These are phyloP conservation scores for Lonicera japonica DNA, from an alignment of 129 eudicot genomes.

Conservation along the genomic window DNA sequence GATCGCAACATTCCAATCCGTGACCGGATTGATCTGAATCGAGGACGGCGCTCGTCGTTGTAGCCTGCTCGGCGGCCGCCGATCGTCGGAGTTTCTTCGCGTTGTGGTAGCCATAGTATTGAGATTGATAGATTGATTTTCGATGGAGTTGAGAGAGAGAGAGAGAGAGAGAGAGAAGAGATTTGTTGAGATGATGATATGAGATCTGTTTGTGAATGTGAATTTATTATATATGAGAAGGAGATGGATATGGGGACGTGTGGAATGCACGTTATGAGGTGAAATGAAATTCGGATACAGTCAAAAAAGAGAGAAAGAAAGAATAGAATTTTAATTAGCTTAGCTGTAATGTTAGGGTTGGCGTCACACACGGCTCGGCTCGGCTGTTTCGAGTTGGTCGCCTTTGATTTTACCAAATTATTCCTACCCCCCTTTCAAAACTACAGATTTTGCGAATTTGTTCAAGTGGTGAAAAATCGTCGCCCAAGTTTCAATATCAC, in stretches of 20 bases:
- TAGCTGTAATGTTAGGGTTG: not conserved
- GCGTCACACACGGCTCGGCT: constrained; percentile 18
- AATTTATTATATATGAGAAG: constrained; percentile 21
- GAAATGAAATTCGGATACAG: not conserved
- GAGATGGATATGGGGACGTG: constrained; percentile 17
- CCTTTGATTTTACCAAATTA: not conserved
- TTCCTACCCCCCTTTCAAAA: no score
- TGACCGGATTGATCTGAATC: constrained; percentile 46
- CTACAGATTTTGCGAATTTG: no score
- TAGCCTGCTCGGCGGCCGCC: constrained; percentile 46
- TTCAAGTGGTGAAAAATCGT: no score
- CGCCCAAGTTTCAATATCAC: no score
- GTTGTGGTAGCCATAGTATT: constrained; percentile 34
- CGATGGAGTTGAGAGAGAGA: not conserved
- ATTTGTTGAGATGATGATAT: not conserved
- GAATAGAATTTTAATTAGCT: no score
- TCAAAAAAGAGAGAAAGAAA: constrained; percentile 3
- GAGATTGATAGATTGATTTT: not conserved
- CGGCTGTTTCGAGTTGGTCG: constrained; percentile 34
- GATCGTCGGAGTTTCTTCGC: constrained; percentile 11
- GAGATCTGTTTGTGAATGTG: constrained; percentile 10
- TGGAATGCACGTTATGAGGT: constrained; percentile 33
- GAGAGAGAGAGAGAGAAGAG: constrained; percentile 2
- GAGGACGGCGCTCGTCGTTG: constrained; percentile 89
- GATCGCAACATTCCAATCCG: constrained; percentile 75